Conservation (phyloP, 2,329 filamentous ascomycete genomes). For the Aspergillus jensenii region DNA sequence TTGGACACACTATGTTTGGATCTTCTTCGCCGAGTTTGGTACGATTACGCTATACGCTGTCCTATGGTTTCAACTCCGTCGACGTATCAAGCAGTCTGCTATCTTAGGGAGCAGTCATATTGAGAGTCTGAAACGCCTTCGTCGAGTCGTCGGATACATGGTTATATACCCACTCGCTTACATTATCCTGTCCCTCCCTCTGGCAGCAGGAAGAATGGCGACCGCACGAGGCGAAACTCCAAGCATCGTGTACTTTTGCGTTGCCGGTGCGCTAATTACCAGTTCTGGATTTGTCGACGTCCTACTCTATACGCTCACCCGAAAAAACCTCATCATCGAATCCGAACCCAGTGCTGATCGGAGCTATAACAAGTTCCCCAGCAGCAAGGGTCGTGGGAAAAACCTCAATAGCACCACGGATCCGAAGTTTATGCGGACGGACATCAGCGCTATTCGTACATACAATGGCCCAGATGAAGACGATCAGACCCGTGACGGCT, state of each 20-base stretch:
- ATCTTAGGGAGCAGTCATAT: slow-evolving; percentile 37
- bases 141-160: slow-evolving; percentile 49
- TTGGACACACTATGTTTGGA: slow-evolving; percentile 56
- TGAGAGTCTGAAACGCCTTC: slow-evolving; percentile 39
- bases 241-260: slow-evolving; percentile 47
- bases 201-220: slow-evolving; percentile 52
- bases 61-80: slow-evolving; percentile 51
- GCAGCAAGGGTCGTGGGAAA: slow-evolving; percentile 28
- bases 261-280: slow-evolving; percentile 57
- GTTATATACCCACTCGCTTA: slow-evolving; percentile 54
- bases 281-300: slow-evolving; percentile 61
- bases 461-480: slow-evolving; percentile 17
- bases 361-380: slow-evolving; percentile 33
- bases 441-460: slow-evolving; percentile 22
- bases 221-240: slow-evolving; percentile 35
- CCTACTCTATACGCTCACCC: slow-evolving; percentile 58
- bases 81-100: slow-evolving; percentile 41
- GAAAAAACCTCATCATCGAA: slow-evolving; percentile 55
- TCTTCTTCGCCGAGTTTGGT: slow-evolving; percentile 55
- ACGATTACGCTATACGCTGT: slow-evolving; percentile 51
- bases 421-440: slow-evolving; percentile 19
- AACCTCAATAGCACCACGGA: slow-evolving; percentile 34
- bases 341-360: slow-evolving; percentile 45
- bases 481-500: slow-evolving; percentile 40
- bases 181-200: slow-evolving; percentile 62